A percentile compares a stretch with the other conserved stretches of the same genome.
These are phyloP conservation scores for Neurospora sp. DNA, from an alignment of 495 filamentous ascomycete species.

Conservation along the genomic window DNA sequence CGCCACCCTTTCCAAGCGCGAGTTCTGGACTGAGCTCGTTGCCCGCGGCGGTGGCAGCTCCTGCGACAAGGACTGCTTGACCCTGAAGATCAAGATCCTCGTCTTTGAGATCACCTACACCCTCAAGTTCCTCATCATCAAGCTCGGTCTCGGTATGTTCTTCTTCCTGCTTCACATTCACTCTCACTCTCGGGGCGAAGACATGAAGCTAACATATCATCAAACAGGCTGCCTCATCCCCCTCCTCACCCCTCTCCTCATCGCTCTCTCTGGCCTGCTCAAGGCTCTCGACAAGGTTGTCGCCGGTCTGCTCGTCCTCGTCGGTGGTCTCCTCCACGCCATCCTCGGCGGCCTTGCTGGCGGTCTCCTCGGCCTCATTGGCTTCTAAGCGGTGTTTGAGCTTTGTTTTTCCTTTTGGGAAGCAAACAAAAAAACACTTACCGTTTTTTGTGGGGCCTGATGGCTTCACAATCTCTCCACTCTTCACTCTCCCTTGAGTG, in stretches of 20 bases:
- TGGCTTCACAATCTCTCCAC: background rate
- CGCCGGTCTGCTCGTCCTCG: constrained; percentile 19
- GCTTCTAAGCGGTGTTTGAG: background rate
- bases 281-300: constrained; percentile 28
- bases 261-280: constrained; percentile 22
- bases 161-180: background rate
- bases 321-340: constrained; percentile 20
- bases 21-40: constrained; percentile 4
- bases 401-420: background rate
- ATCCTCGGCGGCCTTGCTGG: constrained; percentile 24
- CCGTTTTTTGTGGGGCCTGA: background rate
- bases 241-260: constrained; percentile 22
- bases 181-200: background rate
- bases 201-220: background rate
- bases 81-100: constrained; percentile 20
- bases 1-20: constrained; percentile 21
- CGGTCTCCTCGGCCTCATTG: constrained; percentile 20
- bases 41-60: constrained; percentile 1
- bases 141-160: constrained; percentile 29
- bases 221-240: constrained; percentile 22
- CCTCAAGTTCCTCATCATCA: constrained; percentile 26
- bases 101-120: constrained; percentile 26
- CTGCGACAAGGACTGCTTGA: constrained; percentile 10
- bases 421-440: background rate
- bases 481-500: background rate